phyloP scores from a whole-genome alignment of 768 basidiomycete genomes.

The Boletus reticulatus region DNA sequence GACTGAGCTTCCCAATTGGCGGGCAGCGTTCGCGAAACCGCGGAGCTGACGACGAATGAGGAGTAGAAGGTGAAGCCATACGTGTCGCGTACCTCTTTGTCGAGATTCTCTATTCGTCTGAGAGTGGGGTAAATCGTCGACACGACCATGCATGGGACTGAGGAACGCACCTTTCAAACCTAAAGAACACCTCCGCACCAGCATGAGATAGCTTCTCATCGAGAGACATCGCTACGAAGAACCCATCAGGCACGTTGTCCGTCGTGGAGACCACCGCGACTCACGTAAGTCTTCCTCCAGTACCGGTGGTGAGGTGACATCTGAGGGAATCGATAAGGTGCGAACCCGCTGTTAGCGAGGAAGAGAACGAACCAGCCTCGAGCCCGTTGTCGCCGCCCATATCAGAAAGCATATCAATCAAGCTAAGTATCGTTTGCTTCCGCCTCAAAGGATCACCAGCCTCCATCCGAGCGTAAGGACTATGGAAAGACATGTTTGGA shows the following conservation, averaged over 20 bases:
- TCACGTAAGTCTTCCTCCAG: slow-evolving; percentile 46
- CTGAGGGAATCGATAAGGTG: slow-evolving; percentile 15
- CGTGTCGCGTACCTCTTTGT: slow-evolving; percentile 40
- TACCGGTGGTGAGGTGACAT: slow-evolving; percentile 31
- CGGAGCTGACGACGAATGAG: slow-evolving; percentile 37
- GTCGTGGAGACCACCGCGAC: neutral
- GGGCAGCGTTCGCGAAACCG: slow-evolving; percentile 53
- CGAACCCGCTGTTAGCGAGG: neutral
- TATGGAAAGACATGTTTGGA: slow-evolving; percentile 23
- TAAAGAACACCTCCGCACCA: slow-evolving; percentile 47
- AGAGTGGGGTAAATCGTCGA: slow-evolving; percentile 1
- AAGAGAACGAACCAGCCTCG: slow-evolving; percentile 30
- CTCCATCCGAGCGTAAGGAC: slow-evolving; percentile 31
- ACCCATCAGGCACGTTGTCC: slow-evolving; percentile 5
- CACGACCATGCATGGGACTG: neutral
- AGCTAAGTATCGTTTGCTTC: slow-evolving; percentile 45
- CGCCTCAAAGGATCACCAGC: slow-evolving; percentile 32
- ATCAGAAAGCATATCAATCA: slow-evolving; percentile 47
- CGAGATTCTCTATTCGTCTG: slow-evolving; percentile 47
- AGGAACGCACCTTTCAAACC: slow-evolving; percentile 43
- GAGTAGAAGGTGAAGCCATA: neutral
- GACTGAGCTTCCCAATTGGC: slow-evolving; percentile 54
- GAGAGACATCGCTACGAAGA: slow-evolving; percentile 36
- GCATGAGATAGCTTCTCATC: slow-evolving; percentile 51
- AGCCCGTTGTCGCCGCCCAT: slow-evolving; percentile 39